Evolutionary conservation across 1,284 basidiomycete species (phyloP), one percentile per base, ranked within the genome.

Genomic region (Sphagnurus paluster): DNA sequence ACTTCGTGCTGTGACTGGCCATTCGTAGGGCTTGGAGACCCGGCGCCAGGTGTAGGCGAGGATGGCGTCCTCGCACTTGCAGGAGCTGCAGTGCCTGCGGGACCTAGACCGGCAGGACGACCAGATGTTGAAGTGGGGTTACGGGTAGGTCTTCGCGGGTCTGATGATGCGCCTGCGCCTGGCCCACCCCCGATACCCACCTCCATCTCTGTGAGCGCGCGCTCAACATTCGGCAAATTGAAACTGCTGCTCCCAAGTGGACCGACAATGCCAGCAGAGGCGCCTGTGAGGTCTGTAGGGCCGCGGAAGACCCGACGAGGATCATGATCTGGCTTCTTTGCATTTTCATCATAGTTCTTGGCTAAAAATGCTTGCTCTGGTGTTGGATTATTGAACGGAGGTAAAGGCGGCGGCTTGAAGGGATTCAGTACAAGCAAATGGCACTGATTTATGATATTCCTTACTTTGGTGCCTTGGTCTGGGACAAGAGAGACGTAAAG

Each of bases 321-420:
- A 68, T 95, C 93, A 46, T 88, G 80, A 54, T 92, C 88, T 0
- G 89, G 79, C 60, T 93, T 93, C 68, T 91, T 91, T 35, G 87
- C 79, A 53, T 94, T 89, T 58, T 90, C 82, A 64, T 94, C 93
- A 64, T 92, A 92, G 58, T 97, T 89, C 58, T 87, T 86, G 4
- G 84, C 76, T 10, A 97, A 80, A 75, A 96, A 97, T 0, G 79
- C 72, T 67, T 96, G 93, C 62, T 96, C 93, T 2, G 87, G 82
- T 39, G 82, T 83, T 0, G 87, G 87, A 21, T 77, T 82, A 62
- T 87, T 89, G 72, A 90, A 83, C 0, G 84, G 78, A 3, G 87
- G 87, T 16, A 89, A 64, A 17, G 83, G 75, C 5, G 80, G 75
- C 2, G 80, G 79, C 86, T 89, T 49, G 42, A 38, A 32, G 20